Conservation (phyloP, 352 stramenopile species). For the Phytopythium boreale region DNA sequence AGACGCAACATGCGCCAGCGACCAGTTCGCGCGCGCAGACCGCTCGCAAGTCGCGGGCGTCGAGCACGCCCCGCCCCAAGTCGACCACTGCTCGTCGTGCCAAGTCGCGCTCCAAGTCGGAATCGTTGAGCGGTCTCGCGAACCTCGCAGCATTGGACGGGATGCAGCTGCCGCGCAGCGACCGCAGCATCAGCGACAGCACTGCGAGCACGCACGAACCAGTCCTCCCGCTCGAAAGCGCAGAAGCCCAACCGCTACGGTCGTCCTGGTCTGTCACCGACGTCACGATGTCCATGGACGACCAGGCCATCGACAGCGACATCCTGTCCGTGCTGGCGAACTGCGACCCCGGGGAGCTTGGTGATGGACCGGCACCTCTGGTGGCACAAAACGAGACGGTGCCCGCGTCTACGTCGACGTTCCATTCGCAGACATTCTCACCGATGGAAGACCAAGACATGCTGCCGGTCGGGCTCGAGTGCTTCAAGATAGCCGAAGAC, state of each 20-base stretch:
- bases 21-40: conserved; percentile 10
- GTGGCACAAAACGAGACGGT: not conserved
- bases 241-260: conserved; percentile 7
- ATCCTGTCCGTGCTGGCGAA: conserved; percentile 68
- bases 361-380: conserved; percentile 15
- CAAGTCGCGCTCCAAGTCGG: conserved; percentile 63
- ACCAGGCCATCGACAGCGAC: conserved; percentile 72
- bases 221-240: conserved; percentile 18
- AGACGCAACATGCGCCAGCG: conserved; percentile 1
- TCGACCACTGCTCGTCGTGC: conserved; percentile 20
- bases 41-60: conserved; percentile 29
- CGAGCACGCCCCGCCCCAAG: conserved; percentile 32
- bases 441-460: conserved; percentile 38
- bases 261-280: conserved; percentile 21
- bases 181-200: conserved; percentile 39
- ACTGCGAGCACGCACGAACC: conserved; percentile 16
- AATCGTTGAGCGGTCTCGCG: conserved; percentile 41
- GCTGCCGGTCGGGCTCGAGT: conserved; percentile 33
- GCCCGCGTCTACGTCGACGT: conserved; percentile 12
- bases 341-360: conserved; percentile 41
- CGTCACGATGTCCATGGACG: conserved; percentile 40
- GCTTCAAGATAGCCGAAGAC: conserved; percentile 36
- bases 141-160: conserved; percentile 26
- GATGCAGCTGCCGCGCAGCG: conserved; percentile 20
- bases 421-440: conserved; percentile 21